Percentiles rank a stretch among this genome's conserved stretches.
These are phyloP conservation scores for Amylostereum chailletii DNA, from an alignment of 1,284 basidiomycete genomes.

Conservation along the genomic window DNA sequence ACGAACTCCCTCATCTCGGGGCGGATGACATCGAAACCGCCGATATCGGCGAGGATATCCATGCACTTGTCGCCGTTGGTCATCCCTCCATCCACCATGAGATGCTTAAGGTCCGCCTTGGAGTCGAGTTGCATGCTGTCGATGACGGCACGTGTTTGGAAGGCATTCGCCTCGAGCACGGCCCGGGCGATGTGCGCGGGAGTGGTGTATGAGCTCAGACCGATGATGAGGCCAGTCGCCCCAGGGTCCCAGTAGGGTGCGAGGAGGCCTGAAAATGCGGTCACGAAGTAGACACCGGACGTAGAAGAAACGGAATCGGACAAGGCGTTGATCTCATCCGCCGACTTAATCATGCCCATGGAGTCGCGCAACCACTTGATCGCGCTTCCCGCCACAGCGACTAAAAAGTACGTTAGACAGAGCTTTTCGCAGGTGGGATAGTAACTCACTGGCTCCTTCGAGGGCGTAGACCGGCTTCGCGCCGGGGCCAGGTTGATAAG, in stretches of 20 bases:
- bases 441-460: constrained; percentile 60
- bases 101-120: constrained; percentile 60
- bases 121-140: constrained; percentile 91
- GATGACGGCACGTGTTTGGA: constrained; percentile 89
- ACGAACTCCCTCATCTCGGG: constrained; percentile 94
- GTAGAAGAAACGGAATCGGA: constrained; percentile 75
- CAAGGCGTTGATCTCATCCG: constrained; percentile 79
- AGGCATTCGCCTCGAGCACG: constrained; percentile 85
- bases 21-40: constrained; percentile 86
- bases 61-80: constrained; percentile 88
- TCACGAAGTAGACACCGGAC: constrained; percentile 96
- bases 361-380: constrained; percentile 73
- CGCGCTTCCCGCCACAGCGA: too few species aligned
- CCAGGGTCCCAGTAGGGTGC: constrained; percentile 91
- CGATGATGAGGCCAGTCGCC: constrained; percentile 79
- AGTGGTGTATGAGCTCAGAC: constrained; percentile 87
- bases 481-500: constrained; percentile 83
- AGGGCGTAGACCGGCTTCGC: constrained; percentile 85
- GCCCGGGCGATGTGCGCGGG: constrained; percentile 92
- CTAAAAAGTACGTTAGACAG: not conserved
- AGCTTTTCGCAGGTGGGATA: not conserved
- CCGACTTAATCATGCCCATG: constrained; percentile 75
- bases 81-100: constrained; percentile 94
- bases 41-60: constrained; percentile 88
- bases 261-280: constrained; percentile 88